Conservation (phyloP, 2,329 filamentous ascomycete genomes). For the Hypoxylon sp. region DNA sequence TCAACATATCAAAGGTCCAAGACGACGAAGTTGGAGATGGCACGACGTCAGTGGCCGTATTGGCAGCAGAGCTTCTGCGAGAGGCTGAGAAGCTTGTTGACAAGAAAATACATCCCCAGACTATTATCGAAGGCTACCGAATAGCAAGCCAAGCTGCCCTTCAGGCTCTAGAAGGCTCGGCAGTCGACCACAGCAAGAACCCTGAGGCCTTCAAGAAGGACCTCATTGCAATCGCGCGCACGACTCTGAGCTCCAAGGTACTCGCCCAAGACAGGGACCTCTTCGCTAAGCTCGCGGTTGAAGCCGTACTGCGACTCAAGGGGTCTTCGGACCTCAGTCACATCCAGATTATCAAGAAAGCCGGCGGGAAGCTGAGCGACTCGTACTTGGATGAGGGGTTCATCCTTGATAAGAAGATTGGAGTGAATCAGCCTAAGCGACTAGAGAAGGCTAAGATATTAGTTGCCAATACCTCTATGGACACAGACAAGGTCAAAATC, state of each 20-base stretch:
- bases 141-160: constrained; percentile 95
- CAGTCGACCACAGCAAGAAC: constrained; percentile 91
- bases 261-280: constrained; percentile 93
- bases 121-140: constrained; percentile 98
- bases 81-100: constrained; percentile 98
- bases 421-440: constrained; percentile 97
- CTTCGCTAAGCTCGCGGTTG: constrained; percentile 89
- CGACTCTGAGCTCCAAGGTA: constrained; percentile 97
- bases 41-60: constrained; percentile 96
- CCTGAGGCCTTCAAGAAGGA: constrained; percentile 89
- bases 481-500: constrained; percentile 99
- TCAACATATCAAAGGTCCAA: constrained; percentile 99
- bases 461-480: constrained; percentile 98
- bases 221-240: constrained; percentile 89
- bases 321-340: constrained; percentile 94
- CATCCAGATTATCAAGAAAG: constrained; percentile 99
- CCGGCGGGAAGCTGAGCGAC: constrained; percentile 95
- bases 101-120: constrained; percentile 99
- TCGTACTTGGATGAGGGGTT: constrained; percentile 98
- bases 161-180: constrained; percentile 83
- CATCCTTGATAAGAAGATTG: constrained; percentile 99
- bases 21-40: constrained; percentile 99
- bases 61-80: constrained; percentile 93
- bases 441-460: constrained; percentile 98
- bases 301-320: constrained; percentile 91